Conservation (phyloP, 2,329 filamentous ascomycete species). For the Microascus cirrosus region DNA sequence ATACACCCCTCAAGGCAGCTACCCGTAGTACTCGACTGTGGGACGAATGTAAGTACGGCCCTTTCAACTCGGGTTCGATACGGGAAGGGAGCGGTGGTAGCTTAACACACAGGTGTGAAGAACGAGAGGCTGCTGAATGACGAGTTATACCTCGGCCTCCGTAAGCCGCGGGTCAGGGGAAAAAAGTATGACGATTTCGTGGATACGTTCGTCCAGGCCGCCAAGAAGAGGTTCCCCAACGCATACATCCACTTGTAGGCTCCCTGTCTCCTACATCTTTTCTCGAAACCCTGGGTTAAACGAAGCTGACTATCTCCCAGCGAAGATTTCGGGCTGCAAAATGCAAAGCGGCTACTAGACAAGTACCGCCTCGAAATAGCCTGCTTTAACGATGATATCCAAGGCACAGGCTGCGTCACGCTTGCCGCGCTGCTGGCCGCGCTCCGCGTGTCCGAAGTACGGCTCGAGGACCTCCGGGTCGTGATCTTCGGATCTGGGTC, state of each 20-base stretch:
- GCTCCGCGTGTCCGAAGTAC: conserved; percentile 54
- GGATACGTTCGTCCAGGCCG: conserved; percentile 59
- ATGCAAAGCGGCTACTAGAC: conserved; percentile 62
- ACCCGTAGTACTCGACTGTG: conserved; percentile 75
- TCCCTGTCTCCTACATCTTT: background rate
- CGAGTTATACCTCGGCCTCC: conserved; percentile 68
- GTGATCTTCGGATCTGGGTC: conserved; percentile 73
- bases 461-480: conserved; percentile 57
- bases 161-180: conserved; percentile 54
- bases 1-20: conserved; percentile 70
- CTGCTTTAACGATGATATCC: conserved; percentile 87
- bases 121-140: conserved; percentile 66
- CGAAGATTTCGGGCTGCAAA: conserved; percentile 10
- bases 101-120: conserved; percentile 20
- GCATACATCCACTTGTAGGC: conserved; percentile 83
- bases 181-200: conserved; percentile 68
- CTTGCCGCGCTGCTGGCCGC: conserved; percentile 72
- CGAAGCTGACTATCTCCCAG: background rate
- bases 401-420: conserved; percentile 81
- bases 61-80: too few species aligned
- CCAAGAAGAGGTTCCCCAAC: conserved; percentile 59
- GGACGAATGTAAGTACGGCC: conserved; percentile 36
- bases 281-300: background rate
- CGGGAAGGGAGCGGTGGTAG: too few species aligned
- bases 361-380: conserved; percentile 61